Conservation (phyloP, 306 rosid species). For the Quercus variabilis region DNA sequence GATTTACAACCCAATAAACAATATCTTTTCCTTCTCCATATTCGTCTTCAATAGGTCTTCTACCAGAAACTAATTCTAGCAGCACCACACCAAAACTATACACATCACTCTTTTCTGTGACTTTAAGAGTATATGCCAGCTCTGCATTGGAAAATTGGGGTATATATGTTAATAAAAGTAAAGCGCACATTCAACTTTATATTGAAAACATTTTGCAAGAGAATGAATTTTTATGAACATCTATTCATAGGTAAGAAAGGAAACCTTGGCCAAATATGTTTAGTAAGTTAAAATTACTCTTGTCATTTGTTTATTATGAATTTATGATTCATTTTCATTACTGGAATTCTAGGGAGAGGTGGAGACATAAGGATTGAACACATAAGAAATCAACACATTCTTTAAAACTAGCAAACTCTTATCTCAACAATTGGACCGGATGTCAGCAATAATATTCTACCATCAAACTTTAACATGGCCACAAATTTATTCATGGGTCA, state of each 20-base stretch:
- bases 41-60: conserved; percentile 72
- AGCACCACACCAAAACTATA: conserved; percentile 92
- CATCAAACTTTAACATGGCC: not conserved
- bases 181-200: not conserved
- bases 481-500: not conserved
- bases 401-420: not conserved
- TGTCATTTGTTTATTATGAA: not conserved
- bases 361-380: not conserved
- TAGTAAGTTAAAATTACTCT: not conserved
- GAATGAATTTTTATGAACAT: not conserved
- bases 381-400: not conserved
- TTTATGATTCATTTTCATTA: too few relatives aligned
- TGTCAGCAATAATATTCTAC: not conserved
- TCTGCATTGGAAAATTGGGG: conserved; percentile 43
- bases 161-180: not conserved
- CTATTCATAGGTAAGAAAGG: not conserved
- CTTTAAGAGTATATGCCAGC: conserved; percentile 72
- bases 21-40: conserved; percentile 92
- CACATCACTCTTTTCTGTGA: conserved; percentile 82
- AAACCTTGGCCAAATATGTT: not conserved
- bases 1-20: conserved; percentile 71
- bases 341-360: too few relatives aligned
- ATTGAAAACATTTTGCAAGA: not conserved
- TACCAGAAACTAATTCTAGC: conserved; percentile 74
- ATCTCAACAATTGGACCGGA: not conserved